Evolutionary conservation across 208 protist species (phyloP), one percentile per base, ranked within the genome.

Genomic region (Trypanosoma avium): DNA sequence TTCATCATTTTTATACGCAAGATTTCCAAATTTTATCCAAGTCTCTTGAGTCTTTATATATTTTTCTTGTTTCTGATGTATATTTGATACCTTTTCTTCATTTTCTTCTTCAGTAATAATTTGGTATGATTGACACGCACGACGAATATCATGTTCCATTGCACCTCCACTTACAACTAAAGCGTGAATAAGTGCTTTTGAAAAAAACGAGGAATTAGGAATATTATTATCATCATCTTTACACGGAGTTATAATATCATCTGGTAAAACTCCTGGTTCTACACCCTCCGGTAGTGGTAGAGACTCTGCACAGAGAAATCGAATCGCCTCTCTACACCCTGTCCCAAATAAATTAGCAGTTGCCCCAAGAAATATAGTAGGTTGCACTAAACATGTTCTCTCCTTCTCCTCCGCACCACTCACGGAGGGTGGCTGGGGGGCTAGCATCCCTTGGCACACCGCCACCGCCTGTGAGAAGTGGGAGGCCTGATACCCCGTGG

Each of bases 141-240:
- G 84, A 29, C 87, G 81, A 52, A 97, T 70, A 53, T 97, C 92
- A 58, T 93, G 85, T 73, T 97, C 92, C 49, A 94, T 79, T 9
- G 81, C 92, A 26, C 92, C 92, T 15, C 90, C 92, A 58, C 84
- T 87, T 45, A 92, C 70, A 19, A 97, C 90, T 10, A 96, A 17
- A 6, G 72, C 71, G 48, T 73, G 63, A 56, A 83, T 71, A 4
- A 80, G 60, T 38, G 66, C 75, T 6, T 45, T 57, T 38, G 67
- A 67, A 33, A 22, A 0, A 61, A 45, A 59, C 7, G 53, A 40
- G 17, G 54, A 38, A 42, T 26, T 29, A 1, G 56, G 49, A 50
- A 19, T 6, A 32, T 56, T 30, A 4, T 43, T 27, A 40, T 12
- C 22, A 5, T 55, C 36, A n/a, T 43, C 13, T 35, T 50, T 53